Evolutionary conservation across 2,329 filamentous ascomycete species (phyloP).

Genomic region (Lachnellula hyalina): DNA sequence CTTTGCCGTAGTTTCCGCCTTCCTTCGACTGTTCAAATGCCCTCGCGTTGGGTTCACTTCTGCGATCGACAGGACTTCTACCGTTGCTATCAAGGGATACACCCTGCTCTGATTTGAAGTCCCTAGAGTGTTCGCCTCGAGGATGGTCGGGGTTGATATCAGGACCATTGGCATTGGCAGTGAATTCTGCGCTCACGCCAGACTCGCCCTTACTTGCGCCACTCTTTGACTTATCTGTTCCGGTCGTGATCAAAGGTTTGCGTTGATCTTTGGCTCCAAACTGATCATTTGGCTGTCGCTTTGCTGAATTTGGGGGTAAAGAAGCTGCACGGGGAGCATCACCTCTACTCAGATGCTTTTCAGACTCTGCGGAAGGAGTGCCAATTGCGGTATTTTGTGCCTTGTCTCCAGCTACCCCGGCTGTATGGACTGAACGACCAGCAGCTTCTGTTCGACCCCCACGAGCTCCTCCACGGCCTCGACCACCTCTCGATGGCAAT

Average conservation of each 20-base stretch:
- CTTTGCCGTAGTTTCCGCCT: slow-evolving; percentile 17
- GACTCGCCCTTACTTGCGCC: slow-evolving; percentile 21
- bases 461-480: slow-evolving; percentile 39
- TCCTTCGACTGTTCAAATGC: slow-evolving; percentile 29
- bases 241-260: slow-evolving; percentile 20
- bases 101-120: slow-evolving; percentile 19
- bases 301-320: slow-evolving; percentile 27
- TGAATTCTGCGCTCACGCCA: slow-evolving; percentile 23
- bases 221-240: slow-evolving; percentile 24
- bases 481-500: slow-evolving; percentile 57
- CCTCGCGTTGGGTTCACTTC: slow-evolving; percentile 27
- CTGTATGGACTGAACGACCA: slow-evolving; percentile 32
- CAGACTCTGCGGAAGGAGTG: slow-evolving; percentile 13
- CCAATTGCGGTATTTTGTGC: slow-evolving; percentile 10
- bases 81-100: slow-evolving; percentile 20
- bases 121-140: slow-evolving; percentile 18
- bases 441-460: slow-evolving; percentile 35
- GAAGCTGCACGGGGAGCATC: slow-evolving; percentile 24
- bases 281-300: slow-evolving; percentile 20
- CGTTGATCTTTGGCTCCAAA: slow-evolving; percentile 20
- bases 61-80: slow-evolving; percentile 25
- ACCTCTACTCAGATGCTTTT: slow-evolving; percentile 20
- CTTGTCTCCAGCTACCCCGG: slow-evolving; percentile 27
- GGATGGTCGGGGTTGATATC: slow-evolving; percentile 11
- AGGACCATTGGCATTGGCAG: slow-evolving; percentile 27